Evolutionary conservation across 176 grass and related monocot genomes (phyloP).

Genomic region (Guadua angustifolia): DNA sequence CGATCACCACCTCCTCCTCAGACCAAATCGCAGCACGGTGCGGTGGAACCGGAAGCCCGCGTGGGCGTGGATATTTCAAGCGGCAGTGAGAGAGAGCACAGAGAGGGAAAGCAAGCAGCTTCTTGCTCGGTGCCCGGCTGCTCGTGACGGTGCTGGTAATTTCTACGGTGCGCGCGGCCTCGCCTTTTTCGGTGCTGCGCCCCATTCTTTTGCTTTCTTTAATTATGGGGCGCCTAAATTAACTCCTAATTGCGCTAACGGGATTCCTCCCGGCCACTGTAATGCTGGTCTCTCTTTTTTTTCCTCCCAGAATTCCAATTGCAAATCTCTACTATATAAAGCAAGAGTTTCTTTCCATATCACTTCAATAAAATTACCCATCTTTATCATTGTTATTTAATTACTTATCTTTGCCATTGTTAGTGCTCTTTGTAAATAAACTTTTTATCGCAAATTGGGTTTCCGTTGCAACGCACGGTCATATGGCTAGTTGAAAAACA

Average conservation of each 20-base stretch:
- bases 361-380: too few species aligned
- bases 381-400: too few species aligned
- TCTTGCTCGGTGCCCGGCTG: conserved; percentile 36
- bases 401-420: too few species aligned
- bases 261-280: conserved; percentile 46
- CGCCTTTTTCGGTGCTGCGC: conserved; percentile 43
- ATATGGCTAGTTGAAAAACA: conserved; percentile 3
- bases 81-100: neutral
- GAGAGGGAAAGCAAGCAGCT: neutral
- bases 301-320: neutral
- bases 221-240: conserved; percentile 3
- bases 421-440: too few species aligned
- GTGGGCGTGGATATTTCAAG: neutral
- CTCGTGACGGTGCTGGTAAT: conserved; percentile 41
- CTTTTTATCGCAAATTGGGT: too few species aligned
- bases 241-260: conserved; percentile 45
- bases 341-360: too few species aligned
- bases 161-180: conserved; percentile 50
- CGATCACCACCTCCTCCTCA: conserved; percentile 11
- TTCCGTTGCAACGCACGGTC: too few species aligned
- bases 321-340: too few species aligned
- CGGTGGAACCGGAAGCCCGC: conserved; percentile 8
- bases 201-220: conserved; percentile 55
- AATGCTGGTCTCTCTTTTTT: neutral
- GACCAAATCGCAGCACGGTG: conserved; percentile 30